Conservation (phyloP, 2,329 filamentous ascomycete species). For the Paraconiothyrium sp. region DNA sequence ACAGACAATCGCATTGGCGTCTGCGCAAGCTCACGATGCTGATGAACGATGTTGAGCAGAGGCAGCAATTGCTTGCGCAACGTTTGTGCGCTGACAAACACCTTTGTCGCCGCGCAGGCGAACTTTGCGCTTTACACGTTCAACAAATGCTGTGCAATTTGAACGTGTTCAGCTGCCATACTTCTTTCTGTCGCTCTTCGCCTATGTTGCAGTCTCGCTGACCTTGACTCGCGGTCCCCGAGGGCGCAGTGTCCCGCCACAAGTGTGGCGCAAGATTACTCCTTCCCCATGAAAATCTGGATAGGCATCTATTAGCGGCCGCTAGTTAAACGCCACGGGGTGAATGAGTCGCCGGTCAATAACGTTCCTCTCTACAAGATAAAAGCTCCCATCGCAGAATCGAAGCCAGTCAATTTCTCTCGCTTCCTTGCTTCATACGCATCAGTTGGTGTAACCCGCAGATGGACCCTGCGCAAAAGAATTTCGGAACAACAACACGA, state of each 20-base stretch:
- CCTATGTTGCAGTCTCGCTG: neutral
- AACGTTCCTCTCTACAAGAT: neutral
- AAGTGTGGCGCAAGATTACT: neutral
- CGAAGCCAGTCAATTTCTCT: slow-evolving; percentile 4
- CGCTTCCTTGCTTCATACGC: neutral
- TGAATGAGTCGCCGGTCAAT: slow-evolving; percentile 8
- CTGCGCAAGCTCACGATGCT: slow-evolving; percentile 1
- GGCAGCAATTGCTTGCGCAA: slow-evolving; percentile 13
- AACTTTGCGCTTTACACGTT: neutral
- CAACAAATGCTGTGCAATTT: neutral
- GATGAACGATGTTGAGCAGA: neutral
- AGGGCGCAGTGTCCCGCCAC: neutral
- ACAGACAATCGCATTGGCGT: neutral
- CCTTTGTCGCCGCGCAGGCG: neutral
- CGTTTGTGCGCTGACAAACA: neutral
- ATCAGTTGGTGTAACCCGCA: slow-evolving; percentile 3
- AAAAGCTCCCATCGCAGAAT: slow-evolving; percentile 2
- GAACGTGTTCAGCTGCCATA: neutral
- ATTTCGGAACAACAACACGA: slow-evolving; percentile 7
- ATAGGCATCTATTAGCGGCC: slow-evolving; percentile 2
- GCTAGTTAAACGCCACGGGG: neutral
- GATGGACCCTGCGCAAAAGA: slow-evolving; percentile 3
- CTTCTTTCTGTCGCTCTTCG: neutral
- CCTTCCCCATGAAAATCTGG: neutral
- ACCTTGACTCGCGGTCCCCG: neutral